These are phyloP conservation scores for Helotiales sp. DNA, from an alignment of 2,329 filamentous ascomycete genomes.

Conservation along the genomic window DNA sequence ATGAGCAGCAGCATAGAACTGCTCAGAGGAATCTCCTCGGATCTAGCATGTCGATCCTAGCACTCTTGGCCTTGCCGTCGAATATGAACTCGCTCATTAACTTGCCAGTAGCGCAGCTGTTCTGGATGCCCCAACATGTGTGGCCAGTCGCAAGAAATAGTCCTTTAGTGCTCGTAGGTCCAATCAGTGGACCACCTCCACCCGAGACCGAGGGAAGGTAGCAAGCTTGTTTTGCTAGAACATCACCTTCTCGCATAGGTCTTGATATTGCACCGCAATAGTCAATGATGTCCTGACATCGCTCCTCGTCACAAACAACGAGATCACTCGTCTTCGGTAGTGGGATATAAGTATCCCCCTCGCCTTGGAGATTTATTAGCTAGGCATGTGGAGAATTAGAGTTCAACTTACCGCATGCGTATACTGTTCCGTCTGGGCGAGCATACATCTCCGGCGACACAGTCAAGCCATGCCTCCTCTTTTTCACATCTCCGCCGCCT, in stretches of 20 bases:
- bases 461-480: constrained; percentile 56
- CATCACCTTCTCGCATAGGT: constrained; percentile 64
- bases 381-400: too few species aligned
- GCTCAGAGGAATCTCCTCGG: constrained; percentile 55
- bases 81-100: constrained; percentile 78
- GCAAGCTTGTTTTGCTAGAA: constrained; percentile 83
- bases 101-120: constrained; percentile 84
- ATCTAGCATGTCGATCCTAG: constrained; percentile 65
- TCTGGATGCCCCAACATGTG: constrained; percentile 98
- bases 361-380: constrained; percentile 44
- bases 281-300: constrained; percentile 83
- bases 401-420: constrained; percentile 73
- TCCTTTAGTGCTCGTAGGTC: constrained; percentile 70
- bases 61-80: constrained; percentile 68
- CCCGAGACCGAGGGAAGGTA: constrained; percentile 68
- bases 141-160: constrained; percentile 85
- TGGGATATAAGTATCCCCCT: constrained; percentile 74
- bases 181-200: constrained; percentile 71
- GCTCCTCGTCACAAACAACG: constrained; percentile 71
- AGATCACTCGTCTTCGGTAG: constrained; percentile 75
- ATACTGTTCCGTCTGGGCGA: constrained; percentile 83
- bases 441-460: constrained; percentile 94
- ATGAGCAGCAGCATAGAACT: too few species aligned
- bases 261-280: constrained; percentile 69
- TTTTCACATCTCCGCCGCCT: constrained; percentile 48